Conservation (phyloP, 2,329 filamentous ascomycete genomes). For the Botrytis fragariae region DNA sequence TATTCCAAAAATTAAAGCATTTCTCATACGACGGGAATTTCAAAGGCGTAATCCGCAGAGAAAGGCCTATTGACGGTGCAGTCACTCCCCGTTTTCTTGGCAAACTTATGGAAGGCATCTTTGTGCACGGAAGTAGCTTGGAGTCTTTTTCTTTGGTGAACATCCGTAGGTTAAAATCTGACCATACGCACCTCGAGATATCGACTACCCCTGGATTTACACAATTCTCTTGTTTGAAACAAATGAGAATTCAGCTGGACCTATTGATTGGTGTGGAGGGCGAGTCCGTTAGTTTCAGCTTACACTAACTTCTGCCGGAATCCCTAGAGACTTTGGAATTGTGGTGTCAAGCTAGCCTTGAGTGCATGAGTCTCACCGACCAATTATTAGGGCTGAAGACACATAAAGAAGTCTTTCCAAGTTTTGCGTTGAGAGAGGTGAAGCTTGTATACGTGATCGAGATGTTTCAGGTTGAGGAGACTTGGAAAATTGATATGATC, state of each 20-base stretch:
- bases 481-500: neutral
- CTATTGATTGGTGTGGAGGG: neutral
- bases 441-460: neutral
- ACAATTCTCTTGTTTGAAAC: neutral
- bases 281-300: neutral
- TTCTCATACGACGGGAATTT: neutral
- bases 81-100: neutral
- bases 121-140: neutral
- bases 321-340: neutral
- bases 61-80: rapidly evolving
- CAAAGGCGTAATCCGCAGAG: rapidly evolving
- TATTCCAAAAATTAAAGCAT: neutral
- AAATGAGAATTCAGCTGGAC: neutral
- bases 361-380: neutral
- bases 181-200: neutral
- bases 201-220: neutral
- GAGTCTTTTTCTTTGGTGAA: neutral
- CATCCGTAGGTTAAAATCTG: neutral
- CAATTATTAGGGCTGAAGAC: neutral
- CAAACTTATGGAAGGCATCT: neutral
- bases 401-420: neutral
- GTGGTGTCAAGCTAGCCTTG: neutral
- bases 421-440: neutral
- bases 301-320: neutral
- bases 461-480: neutral